These are phyloP conservation scores for Multifurca ochricompacta DNA, from an alignment of 768 basidiomycete genomes.

Conservation along the genomic window DNA sequence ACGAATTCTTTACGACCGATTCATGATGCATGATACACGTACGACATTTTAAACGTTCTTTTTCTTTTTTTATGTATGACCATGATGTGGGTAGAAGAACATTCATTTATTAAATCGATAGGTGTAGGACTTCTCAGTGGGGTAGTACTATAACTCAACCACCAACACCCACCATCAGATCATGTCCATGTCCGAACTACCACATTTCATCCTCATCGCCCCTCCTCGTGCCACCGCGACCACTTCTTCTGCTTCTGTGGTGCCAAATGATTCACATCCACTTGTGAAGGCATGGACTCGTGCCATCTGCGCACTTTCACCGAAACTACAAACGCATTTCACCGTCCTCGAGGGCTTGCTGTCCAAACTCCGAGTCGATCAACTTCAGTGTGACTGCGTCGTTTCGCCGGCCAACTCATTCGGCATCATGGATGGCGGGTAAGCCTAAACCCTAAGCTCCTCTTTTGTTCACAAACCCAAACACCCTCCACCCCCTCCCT, in stretches of 20 bases:
- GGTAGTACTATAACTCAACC: too few species aligned
- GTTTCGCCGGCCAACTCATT: conserved; percentile 19
- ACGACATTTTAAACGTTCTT: background rate
- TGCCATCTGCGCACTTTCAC: background rate
- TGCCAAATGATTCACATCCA: background rate
- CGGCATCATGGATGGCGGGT: conserved; percentile 19
- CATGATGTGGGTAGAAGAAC: too few species aligned
- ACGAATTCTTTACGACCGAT: conserved; percentile 23
- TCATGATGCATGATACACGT: conserved; percentile 4
- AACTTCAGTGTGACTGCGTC: conserved; percentile 12
- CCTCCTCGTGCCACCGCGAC: background rate
- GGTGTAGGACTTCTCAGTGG: too few species aligned
- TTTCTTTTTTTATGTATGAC: too few species aligned
- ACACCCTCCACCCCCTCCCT: too few species aligned
- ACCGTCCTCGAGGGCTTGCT: conserved; percentile 10
- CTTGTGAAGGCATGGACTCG: background rate
- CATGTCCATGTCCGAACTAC: background rate
- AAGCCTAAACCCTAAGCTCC: too few species aligned
- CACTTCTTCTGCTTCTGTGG: too few species aligned
- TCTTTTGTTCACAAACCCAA: too few species aligned
- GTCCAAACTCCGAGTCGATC: background rate
- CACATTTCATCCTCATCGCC: conserved; percentile 7
- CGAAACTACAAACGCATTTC: conserved; percentile 8
- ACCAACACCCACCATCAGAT: too few species aligned
- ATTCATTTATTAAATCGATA: too few species aligned